Percentiles rank a stretch among this genome's conserved stretches.
These are phyloP conservation scores for Arabis hirsuta DNA, from an alignment of 345 rosid species.

Conservation along the genomic window DNA sequence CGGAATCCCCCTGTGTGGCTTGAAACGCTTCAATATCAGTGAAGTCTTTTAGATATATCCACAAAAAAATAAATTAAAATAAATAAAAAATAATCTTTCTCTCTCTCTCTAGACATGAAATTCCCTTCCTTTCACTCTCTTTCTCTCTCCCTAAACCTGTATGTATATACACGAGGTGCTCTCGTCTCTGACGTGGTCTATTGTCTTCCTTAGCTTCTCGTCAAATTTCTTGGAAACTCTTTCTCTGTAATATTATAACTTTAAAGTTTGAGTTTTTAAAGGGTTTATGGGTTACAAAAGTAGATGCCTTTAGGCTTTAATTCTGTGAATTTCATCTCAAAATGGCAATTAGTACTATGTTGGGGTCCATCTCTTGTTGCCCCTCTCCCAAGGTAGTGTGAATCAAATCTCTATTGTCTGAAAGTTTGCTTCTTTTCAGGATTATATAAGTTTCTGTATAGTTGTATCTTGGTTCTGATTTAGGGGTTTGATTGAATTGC, in stretches of 20 bases:
- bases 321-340: constrained; percentile 33
- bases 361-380: constrained; percentile 60
- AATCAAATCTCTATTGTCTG: background rate
- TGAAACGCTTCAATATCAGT: constrained; percentile 22
- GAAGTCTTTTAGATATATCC: constrained; percentile 40
- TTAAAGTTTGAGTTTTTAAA: constrained; percentile 17
- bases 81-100: constrained; percentile 18
- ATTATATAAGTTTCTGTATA: background rate
- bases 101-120: constrained; percentile 21
- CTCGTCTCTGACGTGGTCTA: constrained; percentile 45
- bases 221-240: constrained; percentile 23
- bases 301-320: constrained; percentile 43
- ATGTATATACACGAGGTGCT: constrained; percentile 24
- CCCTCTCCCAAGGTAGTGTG: constrained; percentile 63
- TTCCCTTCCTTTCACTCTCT: constrained; percentile 19
- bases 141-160: constrained; percentile 23
- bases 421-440: background rate
- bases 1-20: constrained; percentile 47
- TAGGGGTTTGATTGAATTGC: constrained; percentile 38
- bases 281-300: constrained; percentile 38
- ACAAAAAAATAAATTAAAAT: constrained; percentile 23
- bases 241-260: constrained; percentile 16
- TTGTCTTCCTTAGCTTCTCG: constrained; percentile 41
- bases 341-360: constrained; percentile 50
- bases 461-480: constrained; percentile 20